phyloP scores from a whole-genome alignment of 352 stramenopile genomes.

The Phytophthora hibernalis region DNA sequence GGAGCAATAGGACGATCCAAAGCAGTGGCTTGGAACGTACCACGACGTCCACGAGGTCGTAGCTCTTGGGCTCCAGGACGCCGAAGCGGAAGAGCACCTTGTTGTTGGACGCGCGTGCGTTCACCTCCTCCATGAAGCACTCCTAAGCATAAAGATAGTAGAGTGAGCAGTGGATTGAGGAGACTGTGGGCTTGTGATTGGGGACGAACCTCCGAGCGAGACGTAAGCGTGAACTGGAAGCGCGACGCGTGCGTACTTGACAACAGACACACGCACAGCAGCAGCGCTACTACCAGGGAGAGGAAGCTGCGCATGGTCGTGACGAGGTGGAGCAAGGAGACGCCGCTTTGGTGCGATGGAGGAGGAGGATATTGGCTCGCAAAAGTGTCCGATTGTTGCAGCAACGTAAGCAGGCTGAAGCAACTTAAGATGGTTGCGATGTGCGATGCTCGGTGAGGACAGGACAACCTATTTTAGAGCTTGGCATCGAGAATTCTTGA shows the following conservation, averaged over 20 bases:
- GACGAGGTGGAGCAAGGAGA: not conserved
- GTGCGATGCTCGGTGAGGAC: too few species aligned
- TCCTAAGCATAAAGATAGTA: slow-evolving; percentile 47
- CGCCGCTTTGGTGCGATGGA: slow-evolving; percentile 10
- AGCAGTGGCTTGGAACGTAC: slow-evolving; percentile 27
- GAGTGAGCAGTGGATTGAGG: not conserved
- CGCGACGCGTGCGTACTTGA: slow-evolving; percentile 38
- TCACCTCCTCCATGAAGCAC: slow-evolving; percentile 68
- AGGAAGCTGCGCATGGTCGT: slow-evolving; percentile 29
- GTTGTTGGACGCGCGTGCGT: slow-evolving; percentile 59
- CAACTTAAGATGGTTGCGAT: slow-evolving; percentile 2
- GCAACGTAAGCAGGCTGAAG: slow-evolving; percentile 4
- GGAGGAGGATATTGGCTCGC: slow-evolving; percentile 25
- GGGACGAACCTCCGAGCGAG: slow-evolving; percentile 42
- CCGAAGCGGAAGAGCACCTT: slow-evolving; percentile 72
- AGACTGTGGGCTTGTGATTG: not conserved
- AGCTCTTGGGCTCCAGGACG: slow-evolving; percentile 58
- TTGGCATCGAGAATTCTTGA: too few species aligned
- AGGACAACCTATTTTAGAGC: too few species aligned
- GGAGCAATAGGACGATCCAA: not conserved
- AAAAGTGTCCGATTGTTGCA: slow-evolving; percentile 13
- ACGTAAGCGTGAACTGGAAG: slow-evolving; percentile 58
- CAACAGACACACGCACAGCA: slow-evolving; percentile 23
- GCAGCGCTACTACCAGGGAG: slow-evolving; percentile 22
- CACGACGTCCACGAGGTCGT: slow-evolving; percentile 62